Conservation (phyloP, 371 early-diverging fungal species). For the Circinella umbellata region DNA sequence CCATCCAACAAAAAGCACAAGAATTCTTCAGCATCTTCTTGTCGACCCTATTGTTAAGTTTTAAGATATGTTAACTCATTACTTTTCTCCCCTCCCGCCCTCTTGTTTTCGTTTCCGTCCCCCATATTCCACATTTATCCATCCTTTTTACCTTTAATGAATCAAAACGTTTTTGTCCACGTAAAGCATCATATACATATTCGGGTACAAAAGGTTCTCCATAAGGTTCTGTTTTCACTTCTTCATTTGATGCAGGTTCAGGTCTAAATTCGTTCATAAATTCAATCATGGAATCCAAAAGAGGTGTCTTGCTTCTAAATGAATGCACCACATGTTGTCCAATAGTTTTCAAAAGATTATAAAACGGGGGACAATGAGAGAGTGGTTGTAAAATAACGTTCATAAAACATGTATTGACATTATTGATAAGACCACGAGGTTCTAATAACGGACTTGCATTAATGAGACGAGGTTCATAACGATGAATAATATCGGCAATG, state of each 20-base stretch:
- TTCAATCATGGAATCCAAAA: conserved; percentile 85
- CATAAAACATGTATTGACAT: conserved; percentile 97
- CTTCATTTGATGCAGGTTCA: conserved; percentile 28
- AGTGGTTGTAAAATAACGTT: conserved; percentile 92
- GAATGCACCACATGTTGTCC: conserved; percentile 66
- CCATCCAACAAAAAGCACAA: conserved; percentile 91
- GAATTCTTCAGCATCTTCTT: conserved; percentile 98
- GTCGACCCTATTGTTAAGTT: conserved; percentile 67
- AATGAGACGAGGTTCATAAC: conserved; percentile 55
- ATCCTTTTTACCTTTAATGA: conserved; percentile 61
- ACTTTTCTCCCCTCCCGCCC: too few species aligned
- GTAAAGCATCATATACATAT: conserved; percentile 89
- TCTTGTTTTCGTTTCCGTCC: too few species aligned
- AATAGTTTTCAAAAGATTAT: conserved; percentile 77
- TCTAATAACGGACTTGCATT: conserved; percentile 55
- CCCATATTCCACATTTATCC: neutral
- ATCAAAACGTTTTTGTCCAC: conserved; percentile 78
- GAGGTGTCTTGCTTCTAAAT: conserved; percentile 78
- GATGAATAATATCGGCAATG: conserved; percentile 59
- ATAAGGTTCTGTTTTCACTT: conserved; percentile 49
- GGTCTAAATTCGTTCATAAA: conserved; percentile 78
- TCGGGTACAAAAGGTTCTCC: conserved; percentile 91
- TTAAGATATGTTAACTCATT: neutral
- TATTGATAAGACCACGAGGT: conserved; percentile 94
- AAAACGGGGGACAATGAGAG: conserved; percentile 89